These are phyloP conservation scores for Gracilariopsis chorda DNA, from an alignment of 23 red algal species.

Conservation along the genomic window DNA sequence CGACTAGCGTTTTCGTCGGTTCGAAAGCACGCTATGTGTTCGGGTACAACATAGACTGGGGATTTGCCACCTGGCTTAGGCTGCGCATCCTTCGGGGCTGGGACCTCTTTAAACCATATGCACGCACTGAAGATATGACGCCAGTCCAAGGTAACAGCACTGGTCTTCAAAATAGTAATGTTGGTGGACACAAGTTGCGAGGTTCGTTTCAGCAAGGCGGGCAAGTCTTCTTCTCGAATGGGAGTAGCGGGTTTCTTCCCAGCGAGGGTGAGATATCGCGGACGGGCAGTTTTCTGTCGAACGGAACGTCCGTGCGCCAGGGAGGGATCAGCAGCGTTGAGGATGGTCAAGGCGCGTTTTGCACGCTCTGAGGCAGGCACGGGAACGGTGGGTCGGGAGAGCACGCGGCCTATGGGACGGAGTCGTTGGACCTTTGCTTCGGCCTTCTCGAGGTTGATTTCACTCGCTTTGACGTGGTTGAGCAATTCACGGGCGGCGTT, in stretches of 20 bases:
- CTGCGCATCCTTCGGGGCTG: background rate
- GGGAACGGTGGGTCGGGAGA: constrained; percentile 24
- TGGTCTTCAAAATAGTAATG: background rate
- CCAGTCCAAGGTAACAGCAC: constrained; percentile 17
- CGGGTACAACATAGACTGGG: background rate
- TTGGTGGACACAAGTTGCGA: background rate
- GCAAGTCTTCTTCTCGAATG: constrained; percentile 8
- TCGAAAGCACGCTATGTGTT: constrained; percentile 24
- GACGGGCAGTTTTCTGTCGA: background rate
- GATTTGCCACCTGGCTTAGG: background rate
- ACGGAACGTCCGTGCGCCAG: background rate
- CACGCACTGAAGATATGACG: constrained; percentile 23
- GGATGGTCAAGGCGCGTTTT: constrained; percentile 43
- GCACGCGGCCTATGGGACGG: background rate
- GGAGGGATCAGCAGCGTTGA: background rate
- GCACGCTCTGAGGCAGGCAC: constrained; percentile 28
- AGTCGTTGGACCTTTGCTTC: constrained; percentile 34
- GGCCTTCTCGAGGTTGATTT: constrained; percentile 17
- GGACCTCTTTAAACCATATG: constrained; percentile 33
- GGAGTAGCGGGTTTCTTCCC: constrained; percentile 45
- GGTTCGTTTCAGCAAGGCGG: background rate
- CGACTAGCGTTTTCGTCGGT: constrained; percentile 25
- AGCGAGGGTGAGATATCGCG: constrained; percentile 5
- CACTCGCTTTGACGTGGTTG: background rate
- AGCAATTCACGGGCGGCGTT: background rate